A percentile compares a stretch with the other conserved stretches of the same genome.
These are phyloP conservation scores for Mycena maculata DNA, from an alignment of 768 basidiomycete species.

Conservation along the genomic window DNA sequence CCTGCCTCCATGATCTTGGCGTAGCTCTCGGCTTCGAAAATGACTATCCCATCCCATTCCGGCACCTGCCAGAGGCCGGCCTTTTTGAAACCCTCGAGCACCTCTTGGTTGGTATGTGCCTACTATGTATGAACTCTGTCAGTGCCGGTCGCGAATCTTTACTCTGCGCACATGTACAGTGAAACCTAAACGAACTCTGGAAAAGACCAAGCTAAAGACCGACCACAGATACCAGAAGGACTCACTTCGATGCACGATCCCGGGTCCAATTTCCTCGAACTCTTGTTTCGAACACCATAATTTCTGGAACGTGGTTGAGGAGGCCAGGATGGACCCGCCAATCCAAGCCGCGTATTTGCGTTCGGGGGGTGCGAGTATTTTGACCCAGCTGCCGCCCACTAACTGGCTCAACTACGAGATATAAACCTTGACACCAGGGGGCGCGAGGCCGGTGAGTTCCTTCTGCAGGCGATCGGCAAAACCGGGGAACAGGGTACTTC, in stretches of 20 bases:
- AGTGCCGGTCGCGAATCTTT: too few relatives aligned
- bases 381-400: background rate
- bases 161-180: too few relatives aligned
- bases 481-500: constrained; percentile 20
- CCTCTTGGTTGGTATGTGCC: too few relatives aligned
- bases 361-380: constrained; percentile 72
- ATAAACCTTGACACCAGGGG: constrained; percentile 68
- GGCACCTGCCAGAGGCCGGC: too few relatives aligned
- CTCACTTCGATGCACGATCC: constrained; percentile 14
- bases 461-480: constrained; percentile 70
- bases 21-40: too few relatives aligned
- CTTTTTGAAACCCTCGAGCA: too few relatives aligned
- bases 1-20: too few relatives aligned
- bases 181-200: too few relatives aligned
- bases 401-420: background rate
- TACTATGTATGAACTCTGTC: too few relatives aligned
- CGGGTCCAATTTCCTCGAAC: constrained; percentile 15
- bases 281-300: constrained; percentile 13
- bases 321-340: constrained; percentile 20
- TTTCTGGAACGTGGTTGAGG: constrained; percentile 8
- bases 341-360: constrained; percentile 64
- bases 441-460: constrained; percentile 71
- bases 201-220: too few relatives aligned
- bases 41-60: too few relatives aligned
- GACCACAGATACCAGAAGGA: background rate